Conservation (phyloP, 2,329 filamentous ascomycete species). For the Aureobasidium leucospermi region DNA sequence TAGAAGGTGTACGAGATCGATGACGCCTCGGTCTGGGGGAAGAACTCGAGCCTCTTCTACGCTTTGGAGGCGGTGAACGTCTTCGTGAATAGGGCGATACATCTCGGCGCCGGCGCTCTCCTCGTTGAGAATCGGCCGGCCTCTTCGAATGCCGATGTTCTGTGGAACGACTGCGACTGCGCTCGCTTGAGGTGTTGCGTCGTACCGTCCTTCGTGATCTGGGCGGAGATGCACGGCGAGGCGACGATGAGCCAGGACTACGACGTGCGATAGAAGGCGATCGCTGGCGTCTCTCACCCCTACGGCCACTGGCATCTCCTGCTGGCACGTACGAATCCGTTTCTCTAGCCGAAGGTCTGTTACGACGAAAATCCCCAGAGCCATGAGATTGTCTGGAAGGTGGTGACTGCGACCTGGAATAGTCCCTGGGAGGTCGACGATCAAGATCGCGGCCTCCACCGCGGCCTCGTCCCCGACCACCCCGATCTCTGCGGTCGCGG, state of each 20-base stretch:
- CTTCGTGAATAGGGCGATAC: slow-evolving; percentile 26
- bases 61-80: slow-evolving; percentile 16
- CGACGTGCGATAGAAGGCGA: slow-evolving; percentile 12
- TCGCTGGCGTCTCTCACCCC: slow-evolving; percentile 14
- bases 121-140: not conserved
- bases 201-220: slow-evolving; percentile 1
- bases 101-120: slow-evolving; percentile 1
- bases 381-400: slow-evolving; percentile 44
- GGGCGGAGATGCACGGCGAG: not conserved
- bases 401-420: slow-evolving; percentile 40
- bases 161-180: slow-evolving; percentile 13
- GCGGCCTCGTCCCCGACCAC: slow-evolving; percentile 33
- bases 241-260: slow-evolving; percentile 13
- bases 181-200: slow-evolving; percentile 8
- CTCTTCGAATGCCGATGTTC: not conserved
- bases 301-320: slow-evolving; percentile 24
- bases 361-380: slow-evolving; percentile 36
- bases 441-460: slow-evolving; percentile 44
- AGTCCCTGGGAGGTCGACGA: slow-evolving; percentile 38
- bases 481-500: slow-evolving; percentile 44
- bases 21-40: not conserved
- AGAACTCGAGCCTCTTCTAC: slow-evolving; percentile 6
- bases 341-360: slow-evolving; percentile 40
- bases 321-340: slow-evolving; percentile 52
- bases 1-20: slow-evolving; percentile 23